A percentile compares a stretch with the other conserved stretches of the same genome.
These are phyloP conservation scores for Amyloporia xantha DNA, from an alignment of 768 basidiomycete genomes.

Conservation along the genomic window DNA sequence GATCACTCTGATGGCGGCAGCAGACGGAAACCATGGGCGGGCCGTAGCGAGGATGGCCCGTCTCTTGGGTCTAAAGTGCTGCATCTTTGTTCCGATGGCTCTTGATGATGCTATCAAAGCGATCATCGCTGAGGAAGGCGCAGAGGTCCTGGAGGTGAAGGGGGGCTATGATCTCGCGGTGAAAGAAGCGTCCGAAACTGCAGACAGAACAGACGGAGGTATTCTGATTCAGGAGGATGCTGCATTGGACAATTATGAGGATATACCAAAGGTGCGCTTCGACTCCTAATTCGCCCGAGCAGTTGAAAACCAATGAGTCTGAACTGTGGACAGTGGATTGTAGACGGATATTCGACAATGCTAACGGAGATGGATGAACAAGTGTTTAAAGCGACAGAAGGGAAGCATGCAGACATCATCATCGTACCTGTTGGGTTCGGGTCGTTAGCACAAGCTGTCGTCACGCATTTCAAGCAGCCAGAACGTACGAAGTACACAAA, in stretches of 20 bases:
- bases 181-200: neutral
- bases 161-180: conserved; percentile 3
- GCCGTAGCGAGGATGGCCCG: neutral
- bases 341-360: conserved; percentile 4
- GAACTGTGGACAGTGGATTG: conserved; percentile 4
- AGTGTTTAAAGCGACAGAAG: neutral
- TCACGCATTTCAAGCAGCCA: conserved; percentile 3
- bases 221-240: conserved; percentile 1
- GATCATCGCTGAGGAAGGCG: conserved; percentile 1
- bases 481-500: neutral
- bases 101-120: neutral
- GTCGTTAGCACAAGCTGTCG: conserved; percentile 1
- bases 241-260: neutral
- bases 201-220: neutral
- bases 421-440: conserved; percentile 2
- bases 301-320: neutral
- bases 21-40: conserved; percentile 6
- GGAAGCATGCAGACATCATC: neutral
- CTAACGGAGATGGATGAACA: conserved; percentile 2
- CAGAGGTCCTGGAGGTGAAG: neutral
- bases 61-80: neutral
- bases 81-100: neutral
- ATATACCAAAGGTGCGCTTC: neutral
- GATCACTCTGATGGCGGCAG: conserved; percentile 1
- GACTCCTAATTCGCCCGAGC: no score